Evolutionary conservation across 108 stramenopile species (phyloP).

Genomic region (Stephanodiscus minutulus): DNA sequence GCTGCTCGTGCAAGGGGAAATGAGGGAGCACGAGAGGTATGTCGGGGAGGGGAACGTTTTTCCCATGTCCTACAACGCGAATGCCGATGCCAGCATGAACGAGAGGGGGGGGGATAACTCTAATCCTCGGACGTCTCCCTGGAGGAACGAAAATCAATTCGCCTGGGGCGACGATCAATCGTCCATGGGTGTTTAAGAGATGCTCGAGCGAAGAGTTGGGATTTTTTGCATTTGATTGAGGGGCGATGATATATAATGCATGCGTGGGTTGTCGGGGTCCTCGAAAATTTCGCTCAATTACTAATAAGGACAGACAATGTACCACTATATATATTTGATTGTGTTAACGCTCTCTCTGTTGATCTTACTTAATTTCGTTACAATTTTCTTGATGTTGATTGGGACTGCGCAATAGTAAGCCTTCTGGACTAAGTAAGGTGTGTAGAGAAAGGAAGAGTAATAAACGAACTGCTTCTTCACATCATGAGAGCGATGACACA

Average conservation of each 20-base stretch:
- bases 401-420: neutral
- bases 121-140: neutral
- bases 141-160: slow-evolving; percentile 9
- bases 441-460: too few species aligned
- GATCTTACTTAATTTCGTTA: too few species aligned
- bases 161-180: slow-evolving; percentile 1
- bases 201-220: neutral
- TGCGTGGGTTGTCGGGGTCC: neutral
- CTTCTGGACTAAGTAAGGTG: neutral
- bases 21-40: slow-evolving; percentile 10
- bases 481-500: too few species aligned
- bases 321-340: too few species aligned
- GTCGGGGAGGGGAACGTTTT: slow-evolving; percentile 6
- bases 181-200: neutral
- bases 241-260: neutral
- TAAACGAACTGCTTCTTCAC: neutral
- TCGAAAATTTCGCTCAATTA: neutral
- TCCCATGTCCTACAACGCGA: neutral
- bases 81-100: neutral
- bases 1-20: slow-evolving; percentile 11
- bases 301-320: too few species aligned
- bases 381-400: neutral
- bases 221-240: neutral
- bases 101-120: neutral
- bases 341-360: too few species aligned